These are phyloP conservation scores for Talaromyces islandicus DNA, from an alignment of 2,329 filamentous ascomycete species.

Conservation along the genomic window DNA sequence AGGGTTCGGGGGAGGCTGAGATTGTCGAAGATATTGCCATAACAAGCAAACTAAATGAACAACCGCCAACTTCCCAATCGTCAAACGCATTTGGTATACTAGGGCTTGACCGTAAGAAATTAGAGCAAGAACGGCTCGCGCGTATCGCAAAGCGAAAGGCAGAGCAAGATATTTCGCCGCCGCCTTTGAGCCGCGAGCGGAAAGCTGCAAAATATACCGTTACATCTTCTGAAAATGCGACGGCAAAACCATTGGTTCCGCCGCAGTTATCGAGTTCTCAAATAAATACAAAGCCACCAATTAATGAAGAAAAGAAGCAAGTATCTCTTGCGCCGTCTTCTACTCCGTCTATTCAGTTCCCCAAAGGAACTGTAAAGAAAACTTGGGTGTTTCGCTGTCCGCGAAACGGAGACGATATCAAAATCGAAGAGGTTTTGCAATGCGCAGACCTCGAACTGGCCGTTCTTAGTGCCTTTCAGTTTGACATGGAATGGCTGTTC, in stretches of 20 bases:
- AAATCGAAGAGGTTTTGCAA: conserved; percentile 79
- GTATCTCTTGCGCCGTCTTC: conserved; percentile 1
- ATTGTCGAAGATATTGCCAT: background rate
- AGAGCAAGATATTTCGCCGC: conserved; percentile 32
- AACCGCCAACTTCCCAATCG: background rate
- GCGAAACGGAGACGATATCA: conserved; percentile 66
- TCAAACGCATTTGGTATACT: conserved; percentile 31
- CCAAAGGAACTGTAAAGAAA: conserved; percentile 66
- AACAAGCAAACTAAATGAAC: background rate
- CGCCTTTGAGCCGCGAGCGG: conserved; percentile 14
- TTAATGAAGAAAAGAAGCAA: background rate
- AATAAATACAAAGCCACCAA: background rate
- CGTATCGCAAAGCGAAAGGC: conserved; percentile 57
- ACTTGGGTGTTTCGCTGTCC: conserved; percentile 66
- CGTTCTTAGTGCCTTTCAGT: conserved; percentile 80
- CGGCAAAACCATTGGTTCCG: background rate
- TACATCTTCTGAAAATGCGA: background rate
- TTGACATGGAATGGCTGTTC: conserved; percentile 75
- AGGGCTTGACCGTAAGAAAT: conserved; percentile 67
- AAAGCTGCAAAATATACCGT: conserved; percentile 19
- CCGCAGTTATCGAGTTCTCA: background rate
- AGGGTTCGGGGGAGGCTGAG: background rate
- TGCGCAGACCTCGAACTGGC: conserved; percentile 65
- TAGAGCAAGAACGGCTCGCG: conserved; percentile 78
- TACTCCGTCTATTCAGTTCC: conserved; percentile 39